Percentiles rank a stretch among this genome's conserved stretches.
Evolutionary conservation across 1,139 yeast genomes (phyloP).

Genomic region (Scheffersomyces insectosa): DNA sequence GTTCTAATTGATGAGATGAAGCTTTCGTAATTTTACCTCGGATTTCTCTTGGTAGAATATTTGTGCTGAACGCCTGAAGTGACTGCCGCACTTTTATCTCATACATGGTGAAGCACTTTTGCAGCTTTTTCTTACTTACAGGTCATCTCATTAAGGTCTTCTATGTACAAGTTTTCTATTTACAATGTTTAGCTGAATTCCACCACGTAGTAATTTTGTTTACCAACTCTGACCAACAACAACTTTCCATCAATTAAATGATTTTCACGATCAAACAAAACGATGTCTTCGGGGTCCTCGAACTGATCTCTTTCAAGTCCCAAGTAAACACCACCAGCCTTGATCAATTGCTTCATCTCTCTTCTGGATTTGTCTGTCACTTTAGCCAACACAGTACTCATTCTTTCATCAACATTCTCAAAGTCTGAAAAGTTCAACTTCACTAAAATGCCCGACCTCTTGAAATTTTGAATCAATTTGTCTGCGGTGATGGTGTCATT

Average conservation of each 20-base stretch:
- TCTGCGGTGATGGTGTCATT: constrained; percentile 50
- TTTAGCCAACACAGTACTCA: constrained; percentile 41
- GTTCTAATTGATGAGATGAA: no score
- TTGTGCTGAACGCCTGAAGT: no score
- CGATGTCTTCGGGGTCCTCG: constrained; percentile 49
- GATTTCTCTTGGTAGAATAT: no score
- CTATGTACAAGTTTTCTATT: neutral
- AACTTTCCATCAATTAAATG: constrained; percentile 61
- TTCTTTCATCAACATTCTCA: constrained; percentile 31
- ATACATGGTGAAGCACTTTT: no score
- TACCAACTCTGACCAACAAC: constrained; percentile 73
- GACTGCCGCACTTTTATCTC: no score
- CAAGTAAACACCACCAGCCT: constrained; percentile 72
- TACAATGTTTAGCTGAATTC: constrained; percentile 27
- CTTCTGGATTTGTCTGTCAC: constrained; percentile 41
- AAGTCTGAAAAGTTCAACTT: constrained; percentile 36
- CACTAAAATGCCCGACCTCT: constrained; percentile 59
- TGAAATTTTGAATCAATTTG: constrained; percentile 59
- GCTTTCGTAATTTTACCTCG: no score
- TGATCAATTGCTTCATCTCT: constrained; percentile 65
- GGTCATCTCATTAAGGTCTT: no score
- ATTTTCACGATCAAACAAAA: constrained; percentile 43
- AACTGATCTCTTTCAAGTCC: constrained; percentile 65
- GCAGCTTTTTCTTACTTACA: no score
- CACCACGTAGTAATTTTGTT: constrained; percentile 61